Conservation (phyloP, 208 protist species). For the Angomonas deanei region DNA sequence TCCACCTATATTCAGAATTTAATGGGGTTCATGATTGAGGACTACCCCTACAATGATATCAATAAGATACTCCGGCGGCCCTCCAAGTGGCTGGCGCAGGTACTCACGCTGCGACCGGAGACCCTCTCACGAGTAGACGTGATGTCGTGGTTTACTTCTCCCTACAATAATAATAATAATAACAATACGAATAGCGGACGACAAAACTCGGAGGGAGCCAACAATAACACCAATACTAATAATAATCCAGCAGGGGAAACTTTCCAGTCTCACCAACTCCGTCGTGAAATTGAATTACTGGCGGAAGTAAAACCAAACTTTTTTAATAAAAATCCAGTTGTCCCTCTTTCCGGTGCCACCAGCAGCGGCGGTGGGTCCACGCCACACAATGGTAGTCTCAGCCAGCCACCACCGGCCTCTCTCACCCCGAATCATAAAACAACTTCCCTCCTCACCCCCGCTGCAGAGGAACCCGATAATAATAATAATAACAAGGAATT, state of each 20-base stretch:
- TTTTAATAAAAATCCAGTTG: background rate
- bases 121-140: constrained; percentile 46
- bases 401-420: no score
- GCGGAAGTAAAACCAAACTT: background rate
- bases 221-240: background rate
- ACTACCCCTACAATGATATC: constrained; percentile 82
- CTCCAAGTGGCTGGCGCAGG: constrained; percentile 77
- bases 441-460: background rate
- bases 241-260: constrained; percentile 3
- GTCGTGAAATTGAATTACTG: background rate
- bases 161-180: background rate
- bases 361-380: no score
- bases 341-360: background rate
- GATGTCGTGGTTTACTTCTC: constrained; percentile 16
- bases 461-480: background rate
- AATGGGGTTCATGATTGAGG: constrained; percentile 73
- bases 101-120: constrained; percentile 72
- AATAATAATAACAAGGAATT: constrained; percentile 18
- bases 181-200: background rate
- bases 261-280: background rate
- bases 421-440: background rate
- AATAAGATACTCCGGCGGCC: constrained; percentile 75
- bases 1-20: constrained; percentile 80
- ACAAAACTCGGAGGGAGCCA: no score
- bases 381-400: no score